Percentiles rank a stretch among this genome's conserved stretches.
phyloP scores from a whole-genome alignment of 2,329 filamentous ascomycete genomes.

The Alternaria gaisen region DNA sequence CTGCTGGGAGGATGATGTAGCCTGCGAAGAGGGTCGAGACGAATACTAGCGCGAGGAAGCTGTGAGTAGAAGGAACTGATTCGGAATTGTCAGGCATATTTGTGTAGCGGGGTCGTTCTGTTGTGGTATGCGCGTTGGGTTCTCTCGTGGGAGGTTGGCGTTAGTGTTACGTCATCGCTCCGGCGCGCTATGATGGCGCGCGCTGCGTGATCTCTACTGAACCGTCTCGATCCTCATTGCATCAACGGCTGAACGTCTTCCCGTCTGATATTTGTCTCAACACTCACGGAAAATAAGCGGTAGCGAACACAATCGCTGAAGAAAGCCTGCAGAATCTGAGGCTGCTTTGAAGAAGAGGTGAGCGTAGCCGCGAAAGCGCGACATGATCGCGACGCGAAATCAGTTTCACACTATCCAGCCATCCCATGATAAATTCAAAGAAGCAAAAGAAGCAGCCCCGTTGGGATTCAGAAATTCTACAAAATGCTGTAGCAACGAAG shows the following conservation, averaged over 20 bases:
- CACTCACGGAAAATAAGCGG: neutral
- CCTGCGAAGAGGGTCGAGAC: slow-evolving; percentile 62
- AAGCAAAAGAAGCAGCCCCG: too few species aligned
- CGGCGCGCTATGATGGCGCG: neutral
- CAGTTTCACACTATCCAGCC: neutral
- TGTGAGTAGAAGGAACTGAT: slow-evolving; percentile 57
- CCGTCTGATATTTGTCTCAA: neutral
- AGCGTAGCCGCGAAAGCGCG: neutral
- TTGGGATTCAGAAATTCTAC: neutral
- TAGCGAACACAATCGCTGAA: too few species aligned
- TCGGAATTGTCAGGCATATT: slow-evolving; percentile 34
- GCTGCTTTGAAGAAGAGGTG: neutral
- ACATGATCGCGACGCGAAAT: neutral
- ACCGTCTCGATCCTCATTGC: neutral
- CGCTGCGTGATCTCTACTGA: neutral
- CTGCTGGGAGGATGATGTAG: slow-evolving; percentile 63
- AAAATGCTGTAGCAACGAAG: neutral
- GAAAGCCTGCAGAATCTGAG: neutral
- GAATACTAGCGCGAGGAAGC: slow-evolving; percentile 57
- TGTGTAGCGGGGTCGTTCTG: slow-evolving; percentile 1
- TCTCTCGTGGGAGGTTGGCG: neutral
- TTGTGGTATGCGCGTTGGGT: neutral
- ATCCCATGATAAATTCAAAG: neutral
- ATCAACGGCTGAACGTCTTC: neutral
- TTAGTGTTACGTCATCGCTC: slow-evolving; percentile 9